Evolutionary conservation across 2,329 filamentous ascomycete genomes (phyloP).

Genomic region (Fusarium albidum): DNA sequence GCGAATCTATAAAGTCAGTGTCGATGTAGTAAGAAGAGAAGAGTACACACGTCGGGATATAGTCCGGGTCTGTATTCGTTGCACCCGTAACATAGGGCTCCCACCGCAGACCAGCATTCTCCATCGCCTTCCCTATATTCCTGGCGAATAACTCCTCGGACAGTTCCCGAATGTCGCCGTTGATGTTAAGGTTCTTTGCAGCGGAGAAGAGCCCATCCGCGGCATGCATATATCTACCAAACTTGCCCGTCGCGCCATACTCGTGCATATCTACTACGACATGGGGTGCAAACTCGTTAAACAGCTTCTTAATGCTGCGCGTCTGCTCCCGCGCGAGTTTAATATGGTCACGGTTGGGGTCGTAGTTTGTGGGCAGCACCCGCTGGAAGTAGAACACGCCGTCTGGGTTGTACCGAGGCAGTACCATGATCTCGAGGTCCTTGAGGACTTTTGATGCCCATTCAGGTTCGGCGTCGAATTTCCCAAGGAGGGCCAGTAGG

Average conservation of each 20-base stretch:
- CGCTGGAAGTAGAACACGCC: slow-evolving; percentile 47
- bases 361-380: slow-evolving; percentile 39
- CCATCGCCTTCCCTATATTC: slow-evolving; percentile 41
- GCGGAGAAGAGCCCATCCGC: slow-evolving; percentile 44
- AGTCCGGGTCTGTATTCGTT: slow-evolving; percentile 22
- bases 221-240: slow-evolving; percentile 36
- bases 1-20: slow-evolving; percentile 26
- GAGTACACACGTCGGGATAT: slow-evolving; percentile 24
- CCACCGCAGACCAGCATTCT: slow-evolving; percentile 39
- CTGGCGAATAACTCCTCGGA: slow-evolving; percentile 42
- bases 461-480: slow-evolving; percentile 39
- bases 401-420: slow-evolving; percentile 46
- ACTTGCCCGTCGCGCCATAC: slow-evolving; percentile 34
- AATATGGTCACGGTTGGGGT: slow-evolving; percentile 46
- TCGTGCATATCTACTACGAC: slow-evolving; percentile 46
- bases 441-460: slow-evolving; percentile 42
- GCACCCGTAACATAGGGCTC: slow-evolving; percentile 40
- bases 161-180: slow-evolving; percentile 40
- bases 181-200: slow-evolving; percentile 46
- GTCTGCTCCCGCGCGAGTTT: slow-evolving; percentile 45
- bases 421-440: slow-evolving; percentile 41
- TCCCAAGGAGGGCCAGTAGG: slow-evolving; percentile 41
- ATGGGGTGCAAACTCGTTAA: slow-evolving; percentile 41
- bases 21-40: too few relatives aligned
- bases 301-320: slow-evolving; percentile 40